Conservation (phyloP, 1,284 basidiomycete species). For the Rhodotorula sp. region DNA sequence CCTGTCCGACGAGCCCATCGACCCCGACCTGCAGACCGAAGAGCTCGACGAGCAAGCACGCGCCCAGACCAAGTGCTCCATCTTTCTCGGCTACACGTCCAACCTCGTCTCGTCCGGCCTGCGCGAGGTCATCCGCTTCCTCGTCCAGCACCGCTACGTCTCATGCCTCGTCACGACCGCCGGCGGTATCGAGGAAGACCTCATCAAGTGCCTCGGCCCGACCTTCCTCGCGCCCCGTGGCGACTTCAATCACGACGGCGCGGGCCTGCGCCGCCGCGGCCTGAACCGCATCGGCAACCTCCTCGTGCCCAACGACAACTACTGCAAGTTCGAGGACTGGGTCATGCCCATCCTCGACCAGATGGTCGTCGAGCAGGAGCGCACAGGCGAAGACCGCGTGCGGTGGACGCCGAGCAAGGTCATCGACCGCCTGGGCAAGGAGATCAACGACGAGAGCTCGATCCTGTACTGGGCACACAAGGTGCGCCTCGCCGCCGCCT, state of each 20-base stretch:
- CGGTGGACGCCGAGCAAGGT: constrained; percentile 92
- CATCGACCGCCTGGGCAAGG: constrained; percentile 86
- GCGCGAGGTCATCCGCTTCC: constrained; percentile 86
- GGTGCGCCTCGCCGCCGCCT: constrained; percentile 58
- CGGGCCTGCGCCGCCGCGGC: constrained; percentile 78
- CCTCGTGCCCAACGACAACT: constrained; percentile 96
- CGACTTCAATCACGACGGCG: constrained; percentile 86
- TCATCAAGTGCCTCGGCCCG: constrained; percentile 96
- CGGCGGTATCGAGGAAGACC: constrained; percentile 97
- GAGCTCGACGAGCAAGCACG: constrained; percentile 64
- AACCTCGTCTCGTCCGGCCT: constrained; percentile 98
- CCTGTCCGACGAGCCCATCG: constrained; percentile 73
- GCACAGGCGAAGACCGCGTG: constrained; percentile 42
- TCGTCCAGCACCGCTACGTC: constrained; percentile 92
- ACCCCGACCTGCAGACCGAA: constrained; percentile 67
- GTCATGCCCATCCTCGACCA: constrained; percentile 87
- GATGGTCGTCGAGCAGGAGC: constrained; percentile 86
- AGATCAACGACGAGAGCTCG: constrained; percentile 94
- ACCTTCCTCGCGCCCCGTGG: constrained; percentile 74
- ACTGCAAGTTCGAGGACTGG: constrained; percentile 99
- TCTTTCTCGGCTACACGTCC: constrained; percentile 98
- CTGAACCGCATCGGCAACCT: constrained; percentile 99
- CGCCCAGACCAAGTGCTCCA: constrained; percentile 70
- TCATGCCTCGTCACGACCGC: constrained; percentile 93
- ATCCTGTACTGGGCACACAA: constrained; percentile 97